Percentiles rank a stretch among this genome's conserved stretches.
Evolutionary conservation across 2,329 filamentous ascomycete genomes (phyloP).

Genomic region (Colletotrichum musae): DNA sequence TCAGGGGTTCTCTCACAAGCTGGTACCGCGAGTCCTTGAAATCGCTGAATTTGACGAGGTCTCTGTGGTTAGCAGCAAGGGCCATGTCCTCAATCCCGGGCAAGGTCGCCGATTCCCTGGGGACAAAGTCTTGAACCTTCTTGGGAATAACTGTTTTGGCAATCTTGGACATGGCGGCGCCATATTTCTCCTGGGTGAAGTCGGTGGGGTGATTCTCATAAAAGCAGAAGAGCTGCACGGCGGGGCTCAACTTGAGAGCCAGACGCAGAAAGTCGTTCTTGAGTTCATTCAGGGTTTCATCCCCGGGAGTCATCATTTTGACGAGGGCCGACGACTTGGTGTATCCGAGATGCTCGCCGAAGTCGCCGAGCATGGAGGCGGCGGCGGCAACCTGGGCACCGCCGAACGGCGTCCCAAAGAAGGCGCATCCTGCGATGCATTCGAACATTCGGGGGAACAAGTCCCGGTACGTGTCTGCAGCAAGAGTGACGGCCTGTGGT

Average conservation of each 20-base stretch:
- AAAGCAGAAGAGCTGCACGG: slow-evolving; percentile 56
- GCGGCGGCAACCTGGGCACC: slow-evolving; percentile 54
- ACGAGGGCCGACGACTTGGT: slow-evolving; percentile 55
- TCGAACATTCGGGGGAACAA: slow-evolving; percentile 57
- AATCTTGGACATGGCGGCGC: slow-evolving; percentile 51
- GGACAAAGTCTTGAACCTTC: slow-evolving; percentile 56
- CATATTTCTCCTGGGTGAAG: slow-evolving; percentile 44
- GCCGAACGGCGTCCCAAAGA: slow-evolving; percentile 59
- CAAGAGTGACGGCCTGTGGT: slow-evolving; percentile 43
- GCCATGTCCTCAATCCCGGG: slow-evolving; percentile 53
- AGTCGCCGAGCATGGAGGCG: slow-evolving; percentile 54
- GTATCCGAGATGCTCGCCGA: slow-evolving; percentile 51
- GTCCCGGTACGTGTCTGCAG: slow-evolving; percentile 51
- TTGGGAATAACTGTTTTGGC: slow-evolving; percentile 51
- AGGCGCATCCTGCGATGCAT: slow-evolving; percentile 54
- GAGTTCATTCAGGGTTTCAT: slow-evolving; percentile 55
- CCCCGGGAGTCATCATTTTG: slow-evolving; percentile 56
- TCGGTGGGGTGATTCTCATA: slow-evolving; percentile 57
- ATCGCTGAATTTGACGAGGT: slow-evolving; percentile 59
- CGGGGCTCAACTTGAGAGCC: slow-evolving; percentile 51
- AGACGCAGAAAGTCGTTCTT: slow-evolving; percentile 57
- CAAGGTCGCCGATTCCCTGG: slow-evolving; percentile 56
- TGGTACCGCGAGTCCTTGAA: slow-evolving; percentile 55
- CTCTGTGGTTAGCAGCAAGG: slow-evolving; percentile 54
- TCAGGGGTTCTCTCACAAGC: slow-evolving; percentile 54